These are phyloP conservation scores for Bocquillonia castaneifolia DNA, from an alignment of 441 rosid species.

Conservation along the genomic window DNA sequence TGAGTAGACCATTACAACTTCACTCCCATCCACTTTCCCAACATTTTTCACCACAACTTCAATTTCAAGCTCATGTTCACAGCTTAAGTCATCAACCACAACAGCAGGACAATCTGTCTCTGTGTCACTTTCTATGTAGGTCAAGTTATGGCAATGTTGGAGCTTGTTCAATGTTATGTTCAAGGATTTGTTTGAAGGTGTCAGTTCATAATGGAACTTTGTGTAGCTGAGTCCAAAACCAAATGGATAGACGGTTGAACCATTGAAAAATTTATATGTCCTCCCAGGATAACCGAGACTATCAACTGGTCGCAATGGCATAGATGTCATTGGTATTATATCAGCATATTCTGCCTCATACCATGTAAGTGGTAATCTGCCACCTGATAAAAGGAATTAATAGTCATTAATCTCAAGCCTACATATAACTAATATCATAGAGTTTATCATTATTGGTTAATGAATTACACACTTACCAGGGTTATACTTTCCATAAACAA, in stretches of 20 bases:
- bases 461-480: constrained; percentile 23
- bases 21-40: constrained; percentile 31
- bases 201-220: constrained; percentile 20
- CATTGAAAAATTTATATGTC: constrained; percentile 36
- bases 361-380: constrained; percentile 48
- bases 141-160: constrained; percentile 22
- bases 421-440: too few relatives aligned
- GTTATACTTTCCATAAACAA: constrained; percentile 44
- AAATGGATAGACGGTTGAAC: constrained; percentile 31
- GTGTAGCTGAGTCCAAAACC: constrained; percentile 50
- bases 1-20: constrained; percentile 33
- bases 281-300: constrained; percentile 35
- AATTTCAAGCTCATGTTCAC: constrained; percentile 23
- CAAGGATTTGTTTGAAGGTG: constrained; percentile 4
- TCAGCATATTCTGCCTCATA: constrained; percentile 27
- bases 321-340: constrained; percentile 38
- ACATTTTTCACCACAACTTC: constrained; percentile 25
- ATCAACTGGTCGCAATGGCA: constrained; percentile 39
- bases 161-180: constrained; percentile 9
- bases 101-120: constrained; percentile 21
- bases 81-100: constrained; percentile 17
- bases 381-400: too few relatives aligned
- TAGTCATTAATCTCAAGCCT: too few relatives aligned
- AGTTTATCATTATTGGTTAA: too few relatives aligned
- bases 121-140: not conserved